These are phyloP conservation scores for Trametes meyenii DNA, from an alignment of 768 basidiomycete species.

Conservation along the genomic window DNA sequence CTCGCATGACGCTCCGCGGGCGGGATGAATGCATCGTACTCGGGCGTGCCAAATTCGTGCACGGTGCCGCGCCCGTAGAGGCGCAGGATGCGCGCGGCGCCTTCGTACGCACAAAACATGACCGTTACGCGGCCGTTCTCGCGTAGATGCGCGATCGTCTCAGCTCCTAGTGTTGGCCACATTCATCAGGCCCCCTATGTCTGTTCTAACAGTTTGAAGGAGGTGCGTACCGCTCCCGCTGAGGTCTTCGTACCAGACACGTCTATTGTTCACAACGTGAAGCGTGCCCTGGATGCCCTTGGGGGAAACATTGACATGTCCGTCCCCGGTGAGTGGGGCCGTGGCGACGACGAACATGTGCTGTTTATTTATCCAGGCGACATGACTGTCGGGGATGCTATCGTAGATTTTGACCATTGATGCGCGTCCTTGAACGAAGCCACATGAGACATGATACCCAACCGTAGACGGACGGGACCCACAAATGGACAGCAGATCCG, in stretches of 20 bases:
- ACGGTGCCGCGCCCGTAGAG: slow-evolving; percentile 61
- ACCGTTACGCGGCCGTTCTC: slow-evolving; percentile 66
- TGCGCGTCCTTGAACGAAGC: background rate
- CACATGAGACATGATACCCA: too few relatives aligned
- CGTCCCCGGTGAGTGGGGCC: slow-evolving; percentile 55
- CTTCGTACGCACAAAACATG: slow-evolving; percentile 62
- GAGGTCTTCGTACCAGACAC: slow-evolving; percentile 75
- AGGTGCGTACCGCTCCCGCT: slow-evolving; percentile 63
- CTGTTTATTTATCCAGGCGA: slow-evolving; percentile 61
- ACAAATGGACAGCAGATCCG: too few relatives aligned
- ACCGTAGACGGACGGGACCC: too few relatives aligned
- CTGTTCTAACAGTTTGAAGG: too few relatives aligned
- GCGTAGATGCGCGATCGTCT: slow-evolving; percentile 61
- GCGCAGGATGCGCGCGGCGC: slow-evolving; percentile 56
- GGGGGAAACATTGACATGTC: slow-evolving; percentile 68
- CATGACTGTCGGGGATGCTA: slow-evolving; percentile 53
- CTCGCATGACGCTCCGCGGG: slow-evolving; percentile 50
- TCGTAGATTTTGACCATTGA: slow-evolving; percentile 60
- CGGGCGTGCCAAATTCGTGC: slow-evolving; percentile 63
- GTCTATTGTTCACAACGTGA: slow-evolving; percentile 53
- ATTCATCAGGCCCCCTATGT: background rate
- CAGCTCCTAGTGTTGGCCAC: slow-evolving; percentile 42
- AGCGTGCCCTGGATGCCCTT: slow-evolving; percentile 63
- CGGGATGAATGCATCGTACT: slow-evolving; percentile 56
- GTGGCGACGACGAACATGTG: slow-evolving; percentile 73